Conservation (phyloP, 192 early-diverging fungal genomes). For the Cladochytrium replicatum region DNA sequence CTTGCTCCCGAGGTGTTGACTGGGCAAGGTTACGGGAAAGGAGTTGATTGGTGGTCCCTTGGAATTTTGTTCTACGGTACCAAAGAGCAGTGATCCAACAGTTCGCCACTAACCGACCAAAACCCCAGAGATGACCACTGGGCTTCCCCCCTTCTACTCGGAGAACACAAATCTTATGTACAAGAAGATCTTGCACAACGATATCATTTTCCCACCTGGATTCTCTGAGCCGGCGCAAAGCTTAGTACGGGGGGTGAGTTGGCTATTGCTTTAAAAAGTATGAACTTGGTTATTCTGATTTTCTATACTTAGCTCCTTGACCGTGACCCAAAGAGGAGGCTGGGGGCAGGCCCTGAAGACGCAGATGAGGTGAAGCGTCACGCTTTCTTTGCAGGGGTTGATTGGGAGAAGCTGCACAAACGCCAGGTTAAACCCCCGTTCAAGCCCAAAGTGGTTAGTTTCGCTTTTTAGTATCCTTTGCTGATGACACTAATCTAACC, state of each 20-base stretch:
- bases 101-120: not conserved
- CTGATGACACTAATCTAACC: not conserved
- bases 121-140: conserved; percentile 43
- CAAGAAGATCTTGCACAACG: conserved; percentile 46
- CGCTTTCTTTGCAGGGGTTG: conserved; percentile 49
- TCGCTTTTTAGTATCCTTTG: not conserved
- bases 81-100: conserved; percentile 17
- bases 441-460: conserved; percentile 52
- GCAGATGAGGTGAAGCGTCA: conserved; percentile 53
- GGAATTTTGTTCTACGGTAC: conserved; percentile 67
- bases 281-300: not conserved
- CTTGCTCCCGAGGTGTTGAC: conserved; percentile 78
- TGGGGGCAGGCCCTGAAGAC: conserved; percentile 48
- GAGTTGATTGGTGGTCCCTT: conserved; percentile 76
- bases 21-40: conserved; percentile 57
- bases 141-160: conserved; percentile 52
- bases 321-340: conserved; percentile 49
- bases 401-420: conserved; percentile 54
- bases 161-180: conserved; percentile 50
- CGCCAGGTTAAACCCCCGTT: conserved; percentile 57
- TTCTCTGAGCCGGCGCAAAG: conserved; percentile 27
- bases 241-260: conserved; percentile 33
- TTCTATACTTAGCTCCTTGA: conserved; percentile 40
- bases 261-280: conserved; percentile 1
- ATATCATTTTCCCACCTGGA: conserved; percentile 39